Evolutionary conservation across 306 rosid genomes (phyloP), one percentile per base, ranked within the genome.

Genomic region (Lupinus albus): DNA sequence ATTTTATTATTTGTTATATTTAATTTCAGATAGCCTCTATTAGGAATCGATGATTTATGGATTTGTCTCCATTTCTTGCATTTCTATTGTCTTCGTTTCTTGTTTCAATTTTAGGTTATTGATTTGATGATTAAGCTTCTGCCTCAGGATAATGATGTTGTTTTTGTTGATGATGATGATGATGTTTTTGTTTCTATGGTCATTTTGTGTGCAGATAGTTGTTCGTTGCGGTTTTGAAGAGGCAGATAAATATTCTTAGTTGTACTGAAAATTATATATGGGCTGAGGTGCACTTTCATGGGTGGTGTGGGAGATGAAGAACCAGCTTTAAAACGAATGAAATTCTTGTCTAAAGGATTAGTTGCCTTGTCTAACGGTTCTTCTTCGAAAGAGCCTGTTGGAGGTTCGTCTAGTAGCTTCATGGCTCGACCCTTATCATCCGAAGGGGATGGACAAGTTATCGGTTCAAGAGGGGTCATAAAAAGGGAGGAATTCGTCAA

Each of bases 291-390:
- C 68, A 75, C 97, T 79, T 94, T 90, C 96, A 94, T 94, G 99
- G 99, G 99, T 85, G 97, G 99, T 86, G 91, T 88, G 83, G 97
- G 84, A 63, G 97, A 94, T 91, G 99, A 91, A 85, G 97, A 90
- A 81, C 99, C 99, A 88, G 96, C 91, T 38, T 79, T 85, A 46
- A 94, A 94, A 84, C 97, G 99, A 13, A 78, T 94, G 92, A 94
- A 87, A 71, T 50, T 91, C 50, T 86, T 87, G 50, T 75, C 79
- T 61, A 84, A 82, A 76, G 89, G 88, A 70, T 56, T 79, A 84
- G 80, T 68, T 78, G 85, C 85, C 46, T 80, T 86, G 61, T 86
- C 97, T 2, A 94, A 90, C 99, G 96, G 99, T 78, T 83, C 86
- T 57, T 82, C 96, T 71, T 55, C 73, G 21, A 52, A 67, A 45